Conservation (phyloP, 306 rosid genomes). For the Prunus kanzakura region DNA sequence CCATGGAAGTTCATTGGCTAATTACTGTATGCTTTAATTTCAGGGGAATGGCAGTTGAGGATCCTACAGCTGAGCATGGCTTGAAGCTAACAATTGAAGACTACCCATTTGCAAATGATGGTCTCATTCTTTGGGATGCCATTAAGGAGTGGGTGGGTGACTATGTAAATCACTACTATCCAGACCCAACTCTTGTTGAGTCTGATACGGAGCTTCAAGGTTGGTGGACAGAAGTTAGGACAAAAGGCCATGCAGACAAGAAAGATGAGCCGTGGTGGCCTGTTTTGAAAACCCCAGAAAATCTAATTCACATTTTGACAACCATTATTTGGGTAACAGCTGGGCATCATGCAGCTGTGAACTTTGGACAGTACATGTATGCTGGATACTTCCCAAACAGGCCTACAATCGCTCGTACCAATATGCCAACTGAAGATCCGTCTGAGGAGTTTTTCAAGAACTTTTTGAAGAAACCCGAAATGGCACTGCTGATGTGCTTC, state of each 20-base stretch:
- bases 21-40: background rate
- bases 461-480: constrained; percentile 27
- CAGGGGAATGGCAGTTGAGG: constrained; percentile 46
- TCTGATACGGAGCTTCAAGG: constrained; percentile 37
- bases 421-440: constrained; percentile 35
- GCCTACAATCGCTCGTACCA: constrained; percentile 35
- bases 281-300: constrained; percentile 19
- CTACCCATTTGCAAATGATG: constrained; percentile 44
- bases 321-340: constrained; percentile 38
- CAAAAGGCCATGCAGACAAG: constrained; percentile 38
- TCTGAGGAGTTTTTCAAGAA: constrained; percentile 11
- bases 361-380: constrained; percentile 37
- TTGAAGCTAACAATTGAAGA: constrained; percentile 38
- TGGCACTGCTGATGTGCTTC: constrained; percentile 29
- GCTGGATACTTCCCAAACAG: constrained; percentile 43
- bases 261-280: constrained; percentile 51
- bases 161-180: constrained; percentile 34
- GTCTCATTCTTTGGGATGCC: constrained; percentile 34
- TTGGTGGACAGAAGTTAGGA: constrained; percentile 46
- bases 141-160: constrained; percentile 36
- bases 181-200: constrained; percentile 15
- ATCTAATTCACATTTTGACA: constrained; percentile 22
- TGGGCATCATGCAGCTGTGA: constrained; percentile 38
- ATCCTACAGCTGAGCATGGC: constrained; percentile 34
- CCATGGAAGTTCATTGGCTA: background rate